Conservation (phyloP, 2,329 filamentous ascomycete genomes). For the Hypoxylon sp. region DNA sequence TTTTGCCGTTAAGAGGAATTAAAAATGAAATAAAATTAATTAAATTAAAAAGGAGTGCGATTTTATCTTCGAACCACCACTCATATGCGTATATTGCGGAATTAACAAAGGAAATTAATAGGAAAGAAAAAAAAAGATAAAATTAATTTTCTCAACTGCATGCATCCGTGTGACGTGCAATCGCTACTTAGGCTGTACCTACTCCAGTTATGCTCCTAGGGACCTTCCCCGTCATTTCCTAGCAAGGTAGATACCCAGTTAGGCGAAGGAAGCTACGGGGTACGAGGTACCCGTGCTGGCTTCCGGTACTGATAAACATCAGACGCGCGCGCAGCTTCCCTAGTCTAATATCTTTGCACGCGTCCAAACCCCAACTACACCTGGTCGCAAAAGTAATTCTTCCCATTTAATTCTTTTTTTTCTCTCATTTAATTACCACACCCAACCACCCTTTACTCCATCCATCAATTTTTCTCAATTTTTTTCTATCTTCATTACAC, state of each 20-base stretch:
- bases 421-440: slow-evolving; percentile 16
- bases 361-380: slow-evolving; percentile 24
- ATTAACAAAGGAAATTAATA: slow-evolving; percentile 11
- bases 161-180: slow-evolving; percentile 29
- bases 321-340: slow-evolving; percentile 35
- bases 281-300: slow-evolving; percentile 15
- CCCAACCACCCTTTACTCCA: background rate
- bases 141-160: slow-evolving; percentile 29
- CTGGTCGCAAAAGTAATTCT: slow-evolving; percentile 21
- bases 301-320: slow-evolving; percentile 40
- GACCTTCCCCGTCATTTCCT: slow-evolving; percentile 37
- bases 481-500: slow-evolving; percentile 20
- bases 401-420: slow-evolving; percentile 31
- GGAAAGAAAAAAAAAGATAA: slow-evolving; percentile 30
- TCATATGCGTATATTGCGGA: background rate
- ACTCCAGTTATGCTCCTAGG: slow-evolving; percentile 10
- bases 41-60: slow-evolving; percentile 11
- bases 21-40: slow-evolving; percentile 23
- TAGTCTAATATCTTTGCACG: slow-evolving; percentile 30
- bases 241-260: slow-evolving; percentile 18
- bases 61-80: background rate
- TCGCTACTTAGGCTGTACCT: slow-evolving; percentile 29
- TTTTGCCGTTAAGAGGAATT: background rate
- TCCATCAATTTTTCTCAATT: slow-evolving; percentile 14
- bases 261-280: slow-evolving; percentile 8